Evolutionary conservation across 305 asterid genomes (phyloP).

Genomic region (Solanum hybrid): DNA sequence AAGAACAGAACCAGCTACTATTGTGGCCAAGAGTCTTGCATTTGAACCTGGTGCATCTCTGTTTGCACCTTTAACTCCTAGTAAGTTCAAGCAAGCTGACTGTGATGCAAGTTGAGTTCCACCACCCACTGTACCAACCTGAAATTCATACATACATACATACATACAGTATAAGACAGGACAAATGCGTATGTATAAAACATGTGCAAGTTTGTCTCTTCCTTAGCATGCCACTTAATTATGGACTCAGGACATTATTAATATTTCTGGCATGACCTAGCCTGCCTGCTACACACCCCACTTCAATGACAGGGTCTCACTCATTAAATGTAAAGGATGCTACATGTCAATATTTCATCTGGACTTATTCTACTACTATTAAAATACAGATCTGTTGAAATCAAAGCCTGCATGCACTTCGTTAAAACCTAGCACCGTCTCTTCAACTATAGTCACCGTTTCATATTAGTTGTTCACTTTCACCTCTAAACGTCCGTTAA

Average conservation of each 20-base stretch:
- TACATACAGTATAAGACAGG: not conserved
- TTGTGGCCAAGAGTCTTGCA: conserved; percentile 39
- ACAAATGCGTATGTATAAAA: not conserved
- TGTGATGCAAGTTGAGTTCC: conserved; percentile 49
- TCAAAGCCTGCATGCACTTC: conserved; percentile 1
- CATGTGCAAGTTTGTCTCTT: not conserved
- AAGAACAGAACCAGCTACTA: conserved; percentile 43
- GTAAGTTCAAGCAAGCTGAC: conserved; percentile 41
- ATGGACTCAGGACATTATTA: not conserved
- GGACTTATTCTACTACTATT: not conserved
- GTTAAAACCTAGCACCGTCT: not conserved
- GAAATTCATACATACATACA: not conserved
- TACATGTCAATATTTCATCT: not conserved
- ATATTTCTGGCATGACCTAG: not conserved
- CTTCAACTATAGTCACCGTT: not conserved
- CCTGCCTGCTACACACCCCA: not conserved
- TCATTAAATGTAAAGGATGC: not conserved
- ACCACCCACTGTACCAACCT: conserved; percentile 54
- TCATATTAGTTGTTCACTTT: not conserved
- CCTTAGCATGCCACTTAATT: not conserved
- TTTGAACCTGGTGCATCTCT: conserved; percentile 33
- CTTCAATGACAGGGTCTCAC: not conserved
- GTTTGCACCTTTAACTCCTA: conserved; percentile 44
- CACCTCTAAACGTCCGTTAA: not conserved
- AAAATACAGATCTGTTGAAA: not conserved